A percentile compares a stretch with the other conserved stretches of the same genome.
These are phyloP conservation scores for Ceratocystis eucalypticola DNA, from an alignment of 2,329 filamentous ascomycete genomes.

Conservation along the genomic window DNA sequence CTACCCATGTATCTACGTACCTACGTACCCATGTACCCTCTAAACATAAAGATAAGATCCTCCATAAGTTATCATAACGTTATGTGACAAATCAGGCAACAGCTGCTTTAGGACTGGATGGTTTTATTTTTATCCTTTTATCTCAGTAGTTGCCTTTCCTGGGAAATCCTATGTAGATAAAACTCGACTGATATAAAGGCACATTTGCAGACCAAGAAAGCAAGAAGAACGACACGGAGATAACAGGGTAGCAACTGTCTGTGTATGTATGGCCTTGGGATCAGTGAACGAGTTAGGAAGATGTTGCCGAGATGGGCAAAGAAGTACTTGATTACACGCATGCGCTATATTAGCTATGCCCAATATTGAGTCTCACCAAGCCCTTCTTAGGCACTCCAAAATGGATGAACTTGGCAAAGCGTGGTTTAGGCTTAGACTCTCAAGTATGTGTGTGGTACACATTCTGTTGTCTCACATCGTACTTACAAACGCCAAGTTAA, in stretches of 20 bases:
- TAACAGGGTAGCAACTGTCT: background rate
- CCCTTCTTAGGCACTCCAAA: too few species aligned
- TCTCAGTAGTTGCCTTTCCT: background rate
- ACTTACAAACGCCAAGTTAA: background rate
- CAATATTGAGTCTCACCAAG: too few species aligned
- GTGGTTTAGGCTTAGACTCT: too few species aligned
- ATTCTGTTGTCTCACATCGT: too few species aligned
- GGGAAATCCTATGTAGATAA: background rate
- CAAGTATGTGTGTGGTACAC: too few species aligned
- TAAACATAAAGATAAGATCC: background rate
- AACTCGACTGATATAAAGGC: background rate
- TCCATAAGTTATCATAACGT: background rate
- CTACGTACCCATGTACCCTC: background rate
- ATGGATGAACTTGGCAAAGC: too few species aligned
- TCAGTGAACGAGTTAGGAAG: background rate
- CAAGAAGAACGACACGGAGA: background rate
- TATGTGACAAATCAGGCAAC: background rate
- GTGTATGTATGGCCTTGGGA: background rate
- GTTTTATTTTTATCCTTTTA: background rate
- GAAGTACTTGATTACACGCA: background rate
- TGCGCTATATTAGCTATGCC: background rate
- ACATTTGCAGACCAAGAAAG: background rate
- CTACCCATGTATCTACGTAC: background rate
- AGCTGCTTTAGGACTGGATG: background rate
- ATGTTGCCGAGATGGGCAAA: background rate